Evolutionary conservation across 2,329 filamentous ascomycete genomes (phyloP).

Genomic region (Alternaria infectoria): DNA sequence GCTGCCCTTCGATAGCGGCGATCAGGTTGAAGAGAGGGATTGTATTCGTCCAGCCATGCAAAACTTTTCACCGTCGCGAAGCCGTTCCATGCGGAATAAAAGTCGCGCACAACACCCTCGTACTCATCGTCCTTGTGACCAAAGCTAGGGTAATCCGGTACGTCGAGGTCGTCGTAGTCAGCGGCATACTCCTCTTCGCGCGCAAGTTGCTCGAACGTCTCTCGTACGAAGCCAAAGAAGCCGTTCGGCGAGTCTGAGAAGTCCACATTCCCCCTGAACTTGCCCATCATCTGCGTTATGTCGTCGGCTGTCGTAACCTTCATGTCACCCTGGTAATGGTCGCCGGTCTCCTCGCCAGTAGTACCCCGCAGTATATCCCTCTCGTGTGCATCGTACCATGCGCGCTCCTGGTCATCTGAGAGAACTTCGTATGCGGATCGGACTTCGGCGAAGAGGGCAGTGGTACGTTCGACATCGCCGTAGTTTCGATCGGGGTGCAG

Average conservation of each 20-base stretch:
- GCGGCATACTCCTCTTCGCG: slow-evolving; percentile 79
- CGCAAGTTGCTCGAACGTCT: slow-evolving; percentile 80
- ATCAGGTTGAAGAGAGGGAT: slow-evolving; percentile 85
- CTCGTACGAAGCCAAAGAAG: slow-evolving; percentile 81
- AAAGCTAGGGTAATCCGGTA: slow-evolving; percentile 79
- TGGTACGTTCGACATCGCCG: slow-evolving; percentile 82
- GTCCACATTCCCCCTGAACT: slow-evolving; percentile 77
- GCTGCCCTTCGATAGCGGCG: slow-evolving; percentile 80
- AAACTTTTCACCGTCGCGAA: slow-evolving; percentile 89
- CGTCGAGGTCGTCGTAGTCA: slow-evolving; percentile 67
- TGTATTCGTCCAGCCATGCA: slow-evolving; percentile 86
- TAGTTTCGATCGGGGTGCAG: slow-evolving; percentile 95
- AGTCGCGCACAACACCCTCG: slow-evolving; percentile 76
- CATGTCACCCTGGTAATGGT: slow-evolving; percentile 70
- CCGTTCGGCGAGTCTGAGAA: slow-evolving; percentile 81
- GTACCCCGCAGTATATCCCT: slow-evolving; percentile 78
- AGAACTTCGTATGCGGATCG: slow-evolving; percentile 96
- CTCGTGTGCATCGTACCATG: slow-evolving; percentile 97
- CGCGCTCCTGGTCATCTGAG: slow-evolving; percentile 91
- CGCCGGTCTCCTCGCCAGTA: slow-evolving; percentile 57
- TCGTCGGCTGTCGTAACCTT: slow-evolving; percentile 81
- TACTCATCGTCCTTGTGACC: slow-evolving; percentile 77
- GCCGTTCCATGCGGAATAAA: slow-evolving; percentile 80
- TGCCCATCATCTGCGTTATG: slow-evolving; percentile 76
- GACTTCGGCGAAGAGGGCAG: slow-evolving; percentile 85